Evolutionary conservation across 371 early-diverging fungal species (phyloP), one percentile per base, ranked within the genome.

Genomic region (Chytridiales sp.): DNA sequence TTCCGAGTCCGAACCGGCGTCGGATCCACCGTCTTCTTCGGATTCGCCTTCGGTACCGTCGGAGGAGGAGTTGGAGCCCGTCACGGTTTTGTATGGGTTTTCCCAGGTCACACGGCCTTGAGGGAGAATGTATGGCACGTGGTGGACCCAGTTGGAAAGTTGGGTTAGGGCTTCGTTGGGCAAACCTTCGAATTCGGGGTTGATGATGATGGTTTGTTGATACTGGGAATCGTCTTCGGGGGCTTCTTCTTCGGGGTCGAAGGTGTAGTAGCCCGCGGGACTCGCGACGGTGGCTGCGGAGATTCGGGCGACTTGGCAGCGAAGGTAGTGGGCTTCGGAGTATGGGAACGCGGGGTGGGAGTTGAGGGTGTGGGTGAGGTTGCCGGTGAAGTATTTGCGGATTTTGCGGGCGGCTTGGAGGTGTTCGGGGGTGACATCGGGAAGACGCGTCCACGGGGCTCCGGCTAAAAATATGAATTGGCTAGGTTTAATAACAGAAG

Each of bases 241-340:
- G 5, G 58, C 75, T 0, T 49, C 82, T 15, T 70, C 71, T 46
- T 82, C 79, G 15, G 70, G 72, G 46, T 82, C 83, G 41, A 78
- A 68, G 36, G 64, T 72, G 59, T 82, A 82, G 69, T 82, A 82
- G 2, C 81, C 81, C 9, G 58, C 44, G 6, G 83, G 83, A 43
- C 76, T 71, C 1, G 80, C 69, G 19, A 80, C 76, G 2, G 82
- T 82, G 4, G 73, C 68, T 1, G 80, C 72, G 2, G 76, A 67
- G 26, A 82, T 82, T 24, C 83, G 60, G 9, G 83, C 83, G 57
- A 82, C 82, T 43, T 82, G 82, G 57, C 78, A 75, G 4, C 83
- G 73, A 11, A 82, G 69, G 48, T 76, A 80, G 24, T 82, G 75
- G 11, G 83, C 77, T 56, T 82, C 83, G 35, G 59, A 71, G 0